These are phyloP conservation scores for Cylindrotheca fusiformis DNA, from an alignment of 108 stramenopile genomes.

Conservation along the genomic window DNA sequence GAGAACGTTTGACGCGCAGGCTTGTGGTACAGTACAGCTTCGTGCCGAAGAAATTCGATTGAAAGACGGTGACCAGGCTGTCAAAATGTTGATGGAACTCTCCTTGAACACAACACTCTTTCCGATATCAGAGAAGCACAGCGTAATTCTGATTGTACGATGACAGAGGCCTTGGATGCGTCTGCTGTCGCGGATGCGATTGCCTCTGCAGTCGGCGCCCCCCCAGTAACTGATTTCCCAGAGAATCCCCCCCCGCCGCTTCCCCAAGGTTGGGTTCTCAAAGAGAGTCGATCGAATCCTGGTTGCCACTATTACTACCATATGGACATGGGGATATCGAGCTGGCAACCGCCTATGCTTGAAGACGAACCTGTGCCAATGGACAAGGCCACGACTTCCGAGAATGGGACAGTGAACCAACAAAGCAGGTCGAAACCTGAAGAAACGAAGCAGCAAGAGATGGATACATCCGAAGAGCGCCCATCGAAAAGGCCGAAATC, in stretches of 20 bases:
- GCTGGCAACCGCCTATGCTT: slow-evolving; percentile 53
- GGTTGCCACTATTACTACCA: slow-evolving; percentile 75
- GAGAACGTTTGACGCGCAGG: no score
- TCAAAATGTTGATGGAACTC: no score
- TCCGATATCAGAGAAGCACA: no score
- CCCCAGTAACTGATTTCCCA: background rate
- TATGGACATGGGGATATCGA: slow-evolving; percentile 67
- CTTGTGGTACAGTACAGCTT: no score
- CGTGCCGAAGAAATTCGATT: no score
- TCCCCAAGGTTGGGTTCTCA: slow-evolving; percentile 68
- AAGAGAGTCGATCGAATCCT: slow-evolving; percentile 42
- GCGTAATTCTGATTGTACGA: no score
- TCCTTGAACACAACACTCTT: no score
- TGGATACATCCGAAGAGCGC: no score
- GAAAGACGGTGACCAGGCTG: no score
- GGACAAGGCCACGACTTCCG: background rate
- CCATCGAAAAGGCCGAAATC: slow-evolving; percentile 23
- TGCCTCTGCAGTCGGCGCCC: background rate
- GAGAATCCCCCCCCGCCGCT: slow-evolving; percentile 51
- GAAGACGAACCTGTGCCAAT: slow-evolving; percentile 5
- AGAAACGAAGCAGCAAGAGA: no score
- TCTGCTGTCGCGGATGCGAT: slow-evolving; percentile 27
- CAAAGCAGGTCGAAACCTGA: slow-evolving; percentile 9
- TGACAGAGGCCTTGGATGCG: slow-evolving; percentile 5
- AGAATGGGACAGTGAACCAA: background rate